Base-by-base conservation (phyloP, 129 eudicot genomes). In the Tagetes patula region DNA sequence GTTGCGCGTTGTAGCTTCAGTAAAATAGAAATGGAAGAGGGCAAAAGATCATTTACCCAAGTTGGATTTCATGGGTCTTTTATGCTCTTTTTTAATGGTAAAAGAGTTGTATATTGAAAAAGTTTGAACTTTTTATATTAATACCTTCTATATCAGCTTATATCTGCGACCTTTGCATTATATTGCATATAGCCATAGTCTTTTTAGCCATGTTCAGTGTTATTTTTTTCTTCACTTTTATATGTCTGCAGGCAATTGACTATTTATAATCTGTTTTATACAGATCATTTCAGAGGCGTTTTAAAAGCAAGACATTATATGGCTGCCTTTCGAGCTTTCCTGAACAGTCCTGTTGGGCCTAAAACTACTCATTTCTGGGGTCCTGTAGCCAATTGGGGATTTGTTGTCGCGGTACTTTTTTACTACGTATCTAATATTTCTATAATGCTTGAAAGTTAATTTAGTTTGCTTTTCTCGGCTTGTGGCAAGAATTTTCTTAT, bases 281-380 rank as follows among this genome's bases (percentile, higher is more conserved):
- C 61, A 20, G n/a, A 42, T 42, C 2, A 10, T 80, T 63, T 5
- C 80, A 69, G 68, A 80, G 67, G 73, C 37, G 40, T 41, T 27
- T 52, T 5, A 62, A 41, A 63, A 20, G 46, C 69, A 62, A 67
- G 62, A 46, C 54, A 41, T 6, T 20, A 43, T 46, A 90, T 90
- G 96, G 90, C 96, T 76, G 74, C 96, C 47, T 87, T 90, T 75
- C 82, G 83, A 39, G 84, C 93, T 46, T 90, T 90, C 59, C 55
- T 87, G 85, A 87, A 90, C 86, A 90, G 96, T 71, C 96, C 93
- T 2, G 84, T 90, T 81, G 96, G 96, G 48, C 96, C 96, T 62
- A 87, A 90, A 81, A 90, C 96, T 49, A 85, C 96, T 67, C 96
- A 90, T 73, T 90, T 90, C 48, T 90, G 93, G 96, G 96, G 96